Evolutionary conservation across 495 filamentous ascomycete species (phyloP).

Genomic region (Physcia stellaris): DNA sequence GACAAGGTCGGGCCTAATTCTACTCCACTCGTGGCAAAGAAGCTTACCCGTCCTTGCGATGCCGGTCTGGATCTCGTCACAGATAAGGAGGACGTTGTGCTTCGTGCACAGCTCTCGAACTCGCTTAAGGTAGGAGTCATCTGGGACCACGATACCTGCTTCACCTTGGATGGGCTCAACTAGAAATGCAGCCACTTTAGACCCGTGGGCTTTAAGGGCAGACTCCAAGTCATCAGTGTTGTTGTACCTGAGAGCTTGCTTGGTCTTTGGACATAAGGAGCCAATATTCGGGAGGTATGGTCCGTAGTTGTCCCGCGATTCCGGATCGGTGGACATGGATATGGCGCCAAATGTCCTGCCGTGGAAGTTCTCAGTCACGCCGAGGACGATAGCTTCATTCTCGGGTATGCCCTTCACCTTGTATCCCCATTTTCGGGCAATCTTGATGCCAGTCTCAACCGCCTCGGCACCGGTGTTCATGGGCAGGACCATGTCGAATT

Average conservation of each 20-base stretch:
- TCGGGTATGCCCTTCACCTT: conserved; percentile 84
- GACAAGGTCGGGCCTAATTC: conserved; percentile 89
- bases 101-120: conserved; percentile 81
- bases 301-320: conserved; percentile 93
- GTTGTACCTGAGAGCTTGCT: conserved; percentile 71
- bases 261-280: conserved; percentile 60
- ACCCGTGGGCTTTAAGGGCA: conserved; percentile 65
- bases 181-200: conserved; percentile 82
- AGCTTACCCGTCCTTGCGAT: conserved; percentile 90
- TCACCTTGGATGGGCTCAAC: conserved; percentile 98
- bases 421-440: conserved; percentile 98
- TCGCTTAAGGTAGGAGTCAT: conserved; percentile 72
- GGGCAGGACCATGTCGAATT: conserved; percentile 96
- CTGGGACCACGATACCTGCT: conserved; percentile 90
- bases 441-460: conserved; percentile 96
- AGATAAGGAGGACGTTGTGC: conserved; percentile 88
- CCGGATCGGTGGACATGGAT: conserved; percentile 85
- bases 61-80: conserved; percentile 96
- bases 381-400: conserved; percentile 73
- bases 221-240: conserved; percentile 67
- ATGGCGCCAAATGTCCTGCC: conserved; percentile 92
- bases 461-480: conserved; percentile 99
- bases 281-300: conserved; percentile 87
- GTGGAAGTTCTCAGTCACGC: conserved; percentile 87
- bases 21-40: conserved; percentile 87